A percentile compares a stretch with the other conserved stretches of the same genome.
Evolutionary conservation across 495 filamentous ascomycete genomes (phyloP).

Genomic region (Penicillium salamii): DNA sequence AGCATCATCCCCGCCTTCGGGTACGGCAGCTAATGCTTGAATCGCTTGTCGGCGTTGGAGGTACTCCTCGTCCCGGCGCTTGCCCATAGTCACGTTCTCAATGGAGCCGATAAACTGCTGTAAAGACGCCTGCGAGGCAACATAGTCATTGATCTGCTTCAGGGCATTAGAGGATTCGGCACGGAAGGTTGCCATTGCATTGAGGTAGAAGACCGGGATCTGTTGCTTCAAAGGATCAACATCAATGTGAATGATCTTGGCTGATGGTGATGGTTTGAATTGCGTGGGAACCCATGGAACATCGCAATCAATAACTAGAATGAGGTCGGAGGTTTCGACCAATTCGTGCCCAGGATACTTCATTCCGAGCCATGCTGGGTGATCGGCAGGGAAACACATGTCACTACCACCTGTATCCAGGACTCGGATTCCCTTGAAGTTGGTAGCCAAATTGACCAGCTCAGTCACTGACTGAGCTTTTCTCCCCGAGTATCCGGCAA

Average conservation of each 20-base stretch:
- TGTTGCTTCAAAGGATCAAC: constrained; percentile 84
- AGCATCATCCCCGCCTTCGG: constrained; percentile 53
- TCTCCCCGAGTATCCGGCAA: constrained; percentile 82
- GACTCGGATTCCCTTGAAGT: constrained; percentile 71
- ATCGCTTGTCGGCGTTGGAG: constrained; percentile 58
- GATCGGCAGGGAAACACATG: constrained; percentile 91
- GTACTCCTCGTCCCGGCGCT: constrained; percentile 58
- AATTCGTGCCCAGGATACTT: constrained; percentile 72
- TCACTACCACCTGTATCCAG: constrained; percentile 89
- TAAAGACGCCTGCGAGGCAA: constrained; percentile 43
- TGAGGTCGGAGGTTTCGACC: constrained; percentile 76
- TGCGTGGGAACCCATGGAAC: constrained; percentile 70
- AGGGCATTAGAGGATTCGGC: constrained; percentile 70
- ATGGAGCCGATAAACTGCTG: constrained; percentile 44
- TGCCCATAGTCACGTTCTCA: constrained; percentile 49
- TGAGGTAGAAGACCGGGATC: constrained; percentile 81
- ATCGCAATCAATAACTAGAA: constrained; percentile 83
- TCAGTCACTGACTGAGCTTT: constrained; percentile 66
- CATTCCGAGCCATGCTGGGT: constrained; percentile 70
- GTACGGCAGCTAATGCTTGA: constrained; percentile 50
- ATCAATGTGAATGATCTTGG: constrained; percentile 78
- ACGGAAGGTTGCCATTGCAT: constrained; percentile 70
- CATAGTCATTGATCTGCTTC: constrained; percentile 65
- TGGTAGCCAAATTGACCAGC: constrained; percentile 74
- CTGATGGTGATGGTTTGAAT: constrained; percentile 51